These are phyloP conservation scores for Taphrina communis DNA, from an alignment of 1,139 yeast genomes.

Conservation along the genomic window DNA sequence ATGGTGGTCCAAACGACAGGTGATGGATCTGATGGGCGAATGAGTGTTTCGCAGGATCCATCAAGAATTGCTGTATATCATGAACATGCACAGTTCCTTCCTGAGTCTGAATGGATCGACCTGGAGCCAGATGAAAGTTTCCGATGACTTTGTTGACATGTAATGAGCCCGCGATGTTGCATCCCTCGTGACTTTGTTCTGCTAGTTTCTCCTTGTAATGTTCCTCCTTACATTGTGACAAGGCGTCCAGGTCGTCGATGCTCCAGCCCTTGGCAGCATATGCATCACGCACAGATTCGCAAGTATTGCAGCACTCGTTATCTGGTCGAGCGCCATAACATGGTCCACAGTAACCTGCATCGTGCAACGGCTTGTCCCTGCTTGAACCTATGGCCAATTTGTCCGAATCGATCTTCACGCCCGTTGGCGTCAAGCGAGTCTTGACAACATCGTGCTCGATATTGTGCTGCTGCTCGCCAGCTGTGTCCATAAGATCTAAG, in stretches of 20 bases:
- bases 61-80: constrained; percentile 74
- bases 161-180: constrained; percentile 80
- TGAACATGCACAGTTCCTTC: constrained; percentile 58
- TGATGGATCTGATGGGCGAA: constrained; percentile 77
- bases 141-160: constrained; percentile 86
- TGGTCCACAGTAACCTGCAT: constrained; percentile 72
- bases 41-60: constrained; percentile 61
- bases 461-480: constrained; percentile 83
- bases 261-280: constrained; percentile 84
- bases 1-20: constrained; percentile 78
- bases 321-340: constrained; percentile 76
- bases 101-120: constrained; percentile 64
- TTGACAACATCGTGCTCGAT: constrained; percentile 74
- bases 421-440: constrained; percentile 63
- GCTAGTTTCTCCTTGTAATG: constrained; percentile 72
- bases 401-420: constrained; percentile 53
- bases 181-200: constrained; percentile 76
- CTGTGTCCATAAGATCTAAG: constrained; percentile 75
- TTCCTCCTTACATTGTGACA: constrained; percentile 88
- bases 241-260: constrained; percentile 81
- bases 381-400: constrained; percentile 47
- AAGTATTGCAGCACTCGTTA: constrained; percentile 76
- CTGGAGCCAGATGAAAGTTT: constrained; percentile 94
- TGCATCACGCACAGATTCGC: constrained; percentile 80
- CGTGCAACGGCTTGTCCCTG: constrained; percentile 45